These are phyloP conservation scores for Penicillium lividum DNA, from an alignment of 495 filamentous ascomycete genomes.

Conservation along the genomic window DNA sequence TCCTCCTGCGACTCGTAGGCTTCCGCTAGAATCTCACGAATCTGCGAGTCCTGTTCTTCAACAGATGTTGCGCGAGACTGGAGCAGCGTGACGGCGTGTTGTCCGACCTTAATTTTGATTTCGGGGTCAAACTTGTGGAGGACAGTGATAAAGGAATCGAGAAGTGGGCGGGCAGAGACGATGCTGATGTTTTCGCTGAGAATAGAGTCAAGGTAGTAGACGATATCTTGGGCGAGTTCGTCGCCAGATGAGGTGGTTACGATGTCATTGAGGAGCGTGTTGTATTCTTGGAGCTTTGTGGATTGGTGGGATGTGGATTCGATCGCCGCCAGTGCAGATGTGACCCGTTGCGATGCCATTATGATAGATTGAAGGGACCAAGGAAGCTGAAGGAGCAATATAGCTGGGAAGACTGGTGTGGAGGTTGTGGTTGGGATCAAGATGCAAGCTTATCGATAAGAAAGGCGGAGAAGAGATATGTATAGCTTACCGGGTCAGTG, in stretches of 20 bases:
- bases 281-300: conserved; percentile 64
- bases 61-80: conserved; percentile 68
- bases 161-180: conserved; percentile 69
- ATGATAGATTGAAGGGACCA: neutral
- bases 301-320: conserved; percentile 52
- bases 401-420: neutral
- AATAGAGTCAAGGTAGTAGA: conserved; percentile 66
- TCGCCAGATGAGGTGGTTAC: conserved; percentile 54
- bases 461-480: conserved; percentile 1
- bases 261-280: conserved; percentile 64
- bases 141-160: conserved; percentile 63
- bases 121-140: conserved; percentile 59
- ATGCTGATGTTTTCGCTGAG: conserved; percentile 70
- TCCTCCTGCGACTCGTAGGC: conserved; percentile 83
- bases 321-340: conserved; percentile 55
- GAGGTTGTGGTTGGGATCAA: neutral
- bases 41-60: conserved; percentile 78
- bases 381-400: neutral
- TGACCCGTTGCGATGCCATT: conserved; percentile 62
- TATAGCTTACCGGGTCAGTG: neutral
- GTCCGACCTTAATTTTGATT: conserved; percentile 68
- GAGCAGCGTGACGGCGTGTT: conserved; percentile 65
- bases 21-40: conserved; percentile 79
- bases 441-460: conserved; percentile 4
- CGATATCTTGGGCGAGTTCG: conserved; percentile 63